Evolutionary conservation across 2,329 filamentous ascomycete genomes (phyloP).

Genomic region (Phialocephala sp.): DNA sequence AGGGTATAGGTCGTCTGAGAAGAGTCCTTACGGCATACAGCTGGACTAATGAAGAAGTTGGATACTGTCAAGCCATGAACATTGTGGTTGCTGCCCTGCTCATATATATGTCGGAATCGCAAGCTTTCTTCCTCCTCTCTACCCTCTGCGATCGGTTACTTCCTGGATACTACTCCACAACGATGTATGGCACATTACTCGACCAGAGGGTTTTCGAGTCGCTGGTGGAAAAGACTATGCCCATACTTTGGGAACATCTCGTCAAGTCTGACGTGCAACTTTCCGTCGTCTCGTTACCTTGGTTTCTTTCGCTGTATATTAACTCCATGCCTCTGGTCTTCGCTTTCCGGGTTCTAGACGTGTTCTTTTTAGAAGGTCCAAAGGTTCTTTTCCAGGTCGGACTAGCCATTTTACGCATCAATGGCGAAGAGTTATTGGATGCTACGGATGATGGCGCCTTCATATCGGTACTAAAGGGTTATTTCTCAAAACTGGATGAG

Average conservation of each 20-base stretch:
- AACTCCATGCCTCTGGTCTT: slow-evolving; percentile 99
- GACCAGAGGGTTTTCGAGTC: slow-evolving; percentile 98
- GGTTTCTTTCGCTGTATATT: slow-evolving; percentile 98
- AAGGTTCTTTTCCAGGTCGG: slow-evolving; percentile 98
- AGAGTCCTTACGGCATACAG: slow-evolving; percentile 96
- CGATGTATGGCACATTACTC: slow-evolving; percentile 97
- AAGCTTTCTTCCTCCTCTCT: slow-evolving; percentile 94
- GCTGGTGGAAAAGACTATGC: slow-evolving; percentile 98
- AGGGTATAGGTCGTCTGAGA: slow-evolving; percentile 88
- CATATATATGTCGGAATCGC: slow-evolving; percentile 96
- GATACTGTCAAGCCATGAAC: slow-evolving; percentile 99
- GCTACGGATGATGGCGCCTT: slow-evolving; percentile 94
- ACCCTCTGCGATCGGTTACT: slow-evolving; percentile 90
- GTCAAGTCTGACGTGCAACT: slow-evolving; percentile 96
- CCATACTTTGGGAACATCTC: slow-evolving; percentile 97
- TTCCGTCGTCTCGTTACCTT: slow-evolving; percentile 94
- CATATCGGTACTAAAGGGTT: slow-evolving; percentile 93
- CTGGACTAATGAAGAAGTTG: slow-evolving; percentile 94
- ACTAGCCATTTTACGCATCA: slow-evolving; percentile 94
- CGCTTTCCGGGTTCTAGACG: slow-evolving; percentile 93
- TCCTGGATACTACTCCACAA: slow-evolving; percentile 96
- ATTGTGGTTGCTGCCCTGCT: slow-evolving; percentile 97
- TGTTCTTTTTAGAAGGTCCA: slow-evolving; percentile 97
- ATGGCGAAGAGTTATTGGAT: slow-evolving; percentile 93
- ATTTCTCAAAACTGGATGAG: slow-evolving; percentile 92